Evolutionary conservation across 176 grass and related monocot species (phyloP), one percentile per base, ranked within the genome.

Genomic region (Chloris gayana): DNA sequence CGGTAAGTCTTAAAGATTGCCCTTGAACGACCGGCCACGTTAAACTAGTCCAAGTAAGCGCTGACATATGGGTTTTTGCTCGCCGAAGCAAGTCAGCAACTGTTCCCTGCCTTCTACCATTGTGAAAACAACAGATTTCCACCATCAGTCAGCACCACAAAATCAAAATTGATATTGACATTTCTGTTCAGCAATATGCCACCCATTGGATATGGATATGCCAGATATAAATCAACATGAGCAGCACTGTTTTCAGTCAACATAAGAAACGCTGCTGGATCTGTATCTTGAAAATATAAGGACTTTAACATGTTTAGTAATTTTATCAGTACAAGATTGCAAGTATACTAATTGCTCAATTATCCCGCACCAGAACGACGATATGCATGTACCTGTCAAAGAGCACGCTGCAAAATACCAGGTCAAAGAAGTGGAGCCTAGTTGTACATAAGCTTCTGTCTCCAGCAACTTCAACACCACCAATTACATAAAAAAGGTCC

Each of bases 341-440:
- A 72, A 30, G 69, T 72, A 25, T 64, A 12, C n/a, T n/a, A n/a
- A n/a, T n/a, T n/a, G n/a, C n/a, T n/a, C n/a, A n/a, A n/a, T n/a
- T n/a, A n/a, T n/a, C 34, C 60, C 22, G 35, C 80, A 73, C 13
- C 31, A 51, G 69, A 78, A 37, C 37, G 38, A 37, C 57, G 59
- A 35, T 66, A 57, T 37, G 46, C 22, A 19, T 65, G 66, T 82
- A 64, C 42, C 11, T 46, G 14, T 77, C 60, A 63, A 63, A 63
- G 27, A 63, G 60, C 62, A 33, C 6, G 26, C 26, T 0, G 4
- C 26, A 15, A 31, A 31, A 32, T 26, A 62, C 59, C 75, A 69
- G 69, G 86, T 84, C 86, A 84, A 84, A 88, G 53, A 88, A 79
- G 57, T 45, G 58, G 68, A 80, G 53, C 26, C 42, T 62, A 42